Evolutionary conservation across 352 stramenopile genomes (phyloP), one percentile per base, ranked within the genome.

Genomic region (Globisporangium acanthophoron): DNA sequence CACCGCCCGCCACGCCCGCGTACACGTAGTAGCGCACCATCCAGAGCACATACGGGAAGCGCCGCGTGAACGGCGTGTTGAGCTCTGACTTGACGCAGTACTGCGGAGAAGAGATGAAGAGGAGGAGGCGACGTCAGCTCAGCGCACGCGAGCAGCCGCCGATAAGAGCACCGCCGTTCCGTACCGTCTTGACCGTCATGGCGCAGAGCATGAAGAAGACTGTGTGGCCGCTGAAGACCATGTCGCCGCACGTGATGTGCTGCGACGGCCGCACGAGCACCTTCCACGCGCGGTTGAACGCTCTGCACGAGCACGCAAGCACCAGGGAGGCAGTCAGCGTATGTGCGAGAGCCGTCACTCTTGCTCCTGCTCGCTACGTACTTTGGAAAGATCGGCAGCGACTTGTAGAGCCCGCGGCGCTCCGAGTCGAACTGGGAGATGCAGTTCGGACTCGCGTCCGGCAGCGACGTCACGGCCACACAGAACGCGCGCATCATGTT

Each of bases 241-340:
- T 94, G 54, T 94, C 85, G 59, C 85, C 85, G 61, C 85, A 94
- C 11, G 85, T 94, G 61, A 94, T 94, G 67, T 94, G 79, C 64
- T 93, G 76, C 47, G 85, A 90, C 37, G 85, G 85, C 41, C 80
- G 71, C 39, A 89, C 79, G 58, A 94, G 76, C 39, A 94, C 85
- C 59, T 94, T 93, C 69, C 71, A 88, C 18, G 85, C 85, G 52
- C 85, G 85, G n/a, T 71, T 68, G 57, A 93, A 88, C 8, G 85
- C 85, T 46, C 84, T 93, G 56, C 18, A 53, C 31, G 31, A 35
- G 31, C 12, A 55, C 24, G 27, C 21, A 31, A 57, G 18, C 24
- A 52, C 45, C n/a, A 43, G 20, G 37, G 13, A 56, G 24, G n/a
- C 27, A 4, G 31, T n/a, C 11, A 41, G 21, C 11, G 7, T 6